phyloP scores from a whole-genome alignment of 805 yeast species.

The Monosporozyma solicola region DNA sequence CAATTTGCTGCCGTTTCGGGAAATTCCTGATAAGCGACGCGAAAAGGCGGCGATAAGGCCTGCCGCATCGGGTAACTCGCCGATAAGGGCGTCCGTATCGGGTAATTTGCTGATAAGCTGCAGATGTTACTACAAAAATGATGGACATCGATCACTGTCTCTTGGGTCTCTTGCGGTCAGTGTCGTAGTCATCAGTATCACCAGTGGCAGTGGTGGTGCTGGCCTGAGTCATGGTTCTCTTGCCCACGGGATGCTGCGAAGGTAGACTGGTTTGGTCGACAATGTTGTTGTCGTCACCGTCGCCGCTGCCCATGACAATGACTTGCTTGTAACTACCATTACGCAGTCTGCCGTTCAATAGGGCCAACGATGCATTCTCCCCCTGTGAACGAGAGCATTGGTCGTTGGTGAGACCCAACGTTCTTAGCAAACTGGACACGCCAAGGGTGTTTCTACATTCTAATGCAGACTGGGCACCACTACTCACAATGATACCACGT shows the following conservation, averaged over 20 bases:
- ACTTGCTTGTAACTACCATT: slow-evolving; percentile 72
- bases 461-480: slow-evolving; percentile 56
- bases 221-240: neutral
- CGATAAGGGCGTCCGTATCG: neutral
- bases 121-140: no score
- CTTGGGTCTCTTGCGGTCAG: neutral
- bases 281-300: slow-evolving; percentile 27
- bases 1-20: neutral
- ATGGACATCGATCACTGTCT: neutral
- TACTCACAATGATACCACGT: slow-evolving; percentile 68
- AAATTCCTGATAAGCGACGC: neutral
- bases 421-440: slow-evolving; percentile 50
- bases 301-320: slow-evolving; percentile 44
- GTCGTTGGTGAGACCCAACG: slow-evolving; percentile 62
- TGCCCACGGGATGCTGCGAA: neutral
- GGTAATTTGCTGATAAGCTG: neutral
- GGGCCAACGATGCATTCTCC: slow-evolving; percentile 51
- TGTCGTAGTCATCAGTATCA: neutral
- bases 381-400: slow-evolving; percentile 52
- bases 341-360: slow-evolving; percentile 68
- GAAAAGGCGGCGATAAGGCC: neutral
- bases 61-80: neutral
- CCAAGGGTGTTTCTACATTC: slow-evolving; percentile 63
- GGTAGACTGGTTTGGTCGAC: slow-evolving; percentile 13
- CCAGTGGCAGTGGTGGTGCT: neutral